A percentile compares a stretch with the other conserved stretches of the same genome.
Conservation (phyloP, 2,329 filamentous ascomycete species). For the Aspergillus brasiliensis region DNA sequence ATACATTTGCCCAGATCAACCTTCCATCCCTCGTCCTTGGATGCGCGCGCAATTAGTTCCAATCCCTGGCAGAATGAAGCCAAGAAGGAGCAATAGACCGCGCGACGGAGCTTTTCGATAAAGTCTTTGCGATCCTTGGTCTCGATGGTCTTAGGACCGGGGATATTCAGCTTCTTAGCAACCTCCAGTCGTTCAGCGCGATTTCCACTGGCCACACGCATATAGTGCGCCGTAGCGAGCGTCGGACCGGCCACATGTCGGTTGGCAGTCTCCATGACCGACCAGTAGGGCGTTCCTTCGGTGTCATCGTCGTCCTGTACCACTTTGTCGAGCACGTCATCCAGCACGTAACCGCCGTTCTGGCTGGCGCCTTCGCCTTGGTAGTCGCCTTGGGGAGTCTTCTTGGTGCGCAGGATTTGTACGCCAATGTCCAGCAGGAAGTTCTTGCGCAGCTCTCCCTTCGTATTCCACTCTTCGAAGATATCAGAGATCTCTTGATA, state of each 20-base stretch:
- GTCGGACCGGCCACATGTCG: constrained; percentile 67
- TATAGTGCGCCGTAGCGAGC: constrained; percentile 63
- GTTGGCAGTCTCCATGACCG: constrained; percentile 61
- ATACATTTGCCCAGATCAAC: constrained; percentile 45
- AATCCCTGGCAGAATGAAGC: constrained; percentile 67
- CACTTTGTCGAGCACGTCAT: constrained; percentile 68
- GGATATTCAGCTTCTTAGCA: constrained; percentile 51
- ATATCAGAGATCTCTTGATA: constrained; percentile 63
- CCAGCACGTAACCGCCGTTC: constrained; percentile 56
- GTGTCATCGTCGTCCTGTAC: constrained; percentile 68
- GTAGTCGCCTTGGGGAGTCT: constrained; percentile 40
- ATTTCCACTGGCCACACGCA: constrained; percentile 66
- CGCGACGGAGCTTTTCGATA: constrained; percentile 60
- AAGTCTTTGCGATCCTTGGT: constrained; percentile 47
- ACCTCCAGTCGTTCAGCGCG: constrained; percentile 57
- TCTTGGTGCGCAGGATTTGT: constrained; percentile 60
- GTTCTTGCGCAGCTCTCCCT: constrained; percentile 61
- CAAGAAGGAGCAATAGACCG: constrained; percentile 64
- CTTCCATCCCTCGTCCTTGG: constrained; percentile 61
- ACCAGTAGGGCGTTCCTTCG: constrained; percentile 70
- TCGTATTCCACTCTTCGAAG: constrained; percentile 62
- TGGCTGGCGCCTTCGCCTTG: constrained; percentile 35
- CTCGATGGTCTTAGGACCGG: constrained; percentile 40
- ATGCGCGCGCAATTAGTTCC: constrained; percentile 62
- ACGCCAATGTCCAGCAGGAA: constrained; percentile 66